phyloP scores from a whole-genome alignment of 257 asterid genomes.

The Solanum chilense region DNA sequence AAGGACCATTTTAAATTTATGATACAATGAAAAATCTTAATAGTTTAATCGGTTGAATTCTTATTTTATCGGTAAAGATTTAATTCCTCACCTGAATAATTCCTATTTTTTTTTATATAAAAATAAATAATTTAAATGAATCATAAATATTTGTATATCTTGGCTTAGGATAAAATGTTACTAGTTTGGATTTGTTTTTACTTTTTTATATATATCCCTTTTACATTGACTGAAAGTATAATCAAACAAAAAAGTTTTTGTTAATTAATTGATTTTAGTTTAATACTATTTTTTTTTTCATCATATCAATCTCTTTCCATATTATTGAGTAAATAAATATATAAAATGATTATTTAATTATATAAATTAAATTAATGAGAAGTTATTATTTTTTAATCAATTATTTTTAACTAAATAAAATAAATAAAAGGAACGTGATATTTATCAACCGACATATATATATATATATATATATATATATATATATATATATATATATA shows the following conservation, averaged over 20 bases:
- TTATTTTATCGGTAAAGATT: no score
- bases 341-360: background rate
- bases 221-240: background rate
- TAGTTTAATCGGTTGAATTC: no score
- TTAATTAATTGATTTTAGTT: background rate
- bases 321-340: background rate
- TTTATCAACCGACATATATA: background rate
- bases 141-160: background rate
- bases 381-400: background rate
- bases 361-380: background rate
- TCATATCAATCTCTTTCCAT: background rate
- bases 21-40: background rate
- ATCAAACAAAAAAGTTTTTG: background rate
- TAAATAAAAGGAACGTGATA: background rate
- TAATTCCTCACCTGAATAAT: no score
- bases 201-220: background rate
- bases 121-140: no score
- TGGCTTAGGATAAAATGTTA: no score
- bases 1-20: background rate
- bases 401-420: background rate
- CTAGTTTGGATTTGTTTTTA: background rate
- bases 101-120: no score
- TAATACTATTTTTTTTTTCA: background rate
- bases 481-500: no score
- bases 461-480: no score